A percentile compares a stretch with the other conserved stretches of the same genome.
These are phyloP conservation scores for Penicillium sp. DNA, from an alignment of 2,329 filamentous ascomycete genomes.

Conservation along the genomic window DNA sequence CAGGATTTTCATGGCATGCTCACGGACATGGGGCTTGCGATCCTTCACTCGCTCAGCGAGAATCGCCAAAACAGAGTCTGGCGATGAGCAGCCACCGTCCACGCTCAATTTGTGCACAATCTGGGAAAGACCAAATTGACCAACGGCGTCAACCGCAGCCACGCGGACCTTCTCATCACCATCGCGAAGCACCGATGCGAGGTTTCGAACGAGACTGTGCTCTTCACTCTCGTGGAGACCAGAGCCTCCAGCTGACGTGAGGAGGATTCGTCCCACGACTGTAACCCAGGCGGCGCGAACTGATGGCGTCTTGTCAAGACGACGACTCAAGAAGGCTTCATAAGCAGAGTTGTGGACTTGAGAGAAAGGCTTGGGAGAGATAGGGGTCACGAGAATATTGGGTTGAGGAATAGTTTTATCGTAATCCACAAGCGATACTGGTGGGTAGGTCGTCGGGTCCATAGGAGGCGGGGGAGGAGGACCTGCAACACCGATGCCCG, in stretches of 20 bases:
- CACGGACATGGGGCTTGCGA: slow-evolving; percentile 75
- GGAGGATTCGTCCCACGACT: slow-evolving; percentile 78
- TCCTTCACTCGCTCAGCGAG: slow-evolving; percentile 89
- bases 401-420: slow-evolving; percentile 53
- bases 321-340: slow-evolving; percentile 78
- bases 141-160: slow-evolving; percentile 82
- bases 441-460: slow-evolving; percentile 84
- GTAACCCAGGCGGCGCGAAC: slow-evolving; percentile 87
- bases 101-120: slow-evolving; percentile 79
- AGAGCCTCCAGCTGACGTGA: slow-evolving; percentile 88
- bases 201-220: slow-evolving; percentile 67
- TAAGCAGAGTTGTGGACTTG: slow-evolving; percentile 79
- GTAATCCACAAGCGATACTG: slow-evolving; percentile 49
- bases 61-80: slow-evolving; percentile 76
- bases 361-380: slow-evolving; percentile 85
- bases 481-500: slow-evolving; percentile 88
- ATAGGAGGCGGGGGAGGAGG: slow-evolving; percentile 71
- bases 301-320: slow-evolving; percentile 79
- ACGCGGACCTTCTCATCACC: slow-evolving; percentile 88
- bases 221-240: slow-evolving; percentile 85
- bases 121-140: slow-evolving; percentile 76
- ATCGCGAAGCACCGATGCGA: slow-evolving; percentile 82
- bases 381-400: slow-evolving; percentile 74
- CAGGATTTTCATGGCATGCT: slow-evolving; percentile 82
- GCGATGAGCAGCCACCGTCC: slow-evolving; percentile 71